Evolutionary conservation across 176 grass and related monocot genomes (phyloP), one percentile per base, ranked within the genome.

Genomic region (Oryza glumipatula): DNA sequence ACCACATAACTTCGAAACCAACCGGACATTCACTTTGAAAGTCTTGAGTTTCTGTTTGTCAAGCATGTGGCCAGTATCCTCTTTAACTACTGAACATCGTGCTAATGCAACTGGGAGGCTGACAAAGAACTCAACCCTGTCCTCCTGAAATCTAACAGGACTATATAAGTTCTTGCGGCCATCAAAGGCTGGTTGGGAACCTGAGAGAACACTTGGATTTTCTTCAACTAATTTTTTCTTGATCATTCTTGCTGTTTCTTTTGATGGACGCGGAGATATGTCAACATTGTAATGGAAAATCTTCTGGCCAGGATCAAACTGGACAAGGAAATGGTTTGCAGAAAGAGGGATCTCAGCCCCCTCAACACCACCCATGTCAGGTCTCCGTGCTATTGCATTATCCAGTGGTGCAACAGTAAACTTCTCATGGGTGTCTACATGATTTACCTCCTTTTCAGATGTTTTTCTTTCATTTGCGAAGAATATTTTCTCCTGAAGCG

Each of bases 121-220:
- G 63, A 98, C 82, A 70, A 91, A 93, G 65, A 95, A 91, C 81
- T 98, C 87, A 60, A 91, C 82, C 81, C 66, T 93, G 46, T 85
- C 73, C 17, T 77, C 69, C 70, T 88, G 86, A 85, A 95, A 98
- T 33, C 91, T 85, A 69, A 93, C 46, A n/a, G 95, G 87, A 44
- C 95, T 98, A 80, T 90, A 98, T 30, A 98, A 72, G 78, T 89
- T 94, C 88, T 89, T 98, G 70, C 95, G 86, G 51, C 95, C 92
- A 84, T 98, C 95, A 43, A 95, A 98, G 72, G 92, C 92, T 1
- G 92, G 91, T 76, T 91, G 49, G 12, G 82, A 68, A 39, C 88
- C 90, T 0, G 82, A 93, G 49, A 98, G 83, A 47, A 88, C 60
- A 52, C 83, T 86, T 1, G 89, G 87, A 75, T 98, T 93, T 73